Percentiles rank a stretch among this genome's conserved stretches.
phyloP scores from a whole-genome alignment of 2,329 filamentous ascomycete species.

The Paramyrothecium sp. region DNA sequence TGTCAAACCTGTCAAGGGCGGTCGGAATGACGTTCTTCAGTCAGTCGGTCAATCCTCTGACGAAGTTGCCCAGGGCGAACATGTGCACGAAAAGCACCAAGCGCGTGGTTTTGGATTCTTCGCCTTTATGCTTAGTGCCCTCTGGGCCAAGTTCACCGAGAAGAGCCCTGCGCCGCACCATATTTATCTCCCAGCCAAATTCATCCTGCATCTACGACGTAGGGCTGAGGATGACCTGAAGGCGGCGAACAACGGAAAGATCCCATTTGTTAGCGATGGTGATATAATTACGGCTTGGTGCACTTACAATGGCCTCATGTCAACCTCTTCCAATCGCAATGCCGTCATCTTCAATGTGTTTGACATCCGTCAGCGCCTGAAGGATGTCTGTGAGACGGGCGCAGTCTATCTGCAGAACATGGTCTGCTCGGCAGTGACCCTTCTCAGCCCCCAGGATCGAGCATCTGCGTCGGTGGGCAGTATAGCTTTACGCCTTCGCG shows the following conservation, averaged over 20 bases:
- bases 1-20: neutral
- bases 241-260: neutral
- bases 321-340: neutral
- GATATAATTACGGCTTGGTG: neutral
- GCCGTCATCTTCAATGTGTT: neutral
- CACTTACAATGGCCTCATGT: neutral
- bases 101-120: neutral
- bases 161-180: neutral
- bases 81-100: neutral
- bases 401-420: neutral
- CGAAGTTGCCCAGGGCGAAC: neutral
- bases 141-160: neutral
- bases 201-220: neutral
- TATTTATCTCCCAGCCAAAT: neutral
- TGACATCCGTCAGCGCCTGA: neutral
- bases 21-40: neutral
- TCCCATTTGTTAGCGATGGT: neutral
- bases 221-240: neutral
- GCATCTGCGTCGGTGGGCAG: neutral
- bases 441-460: neutral
- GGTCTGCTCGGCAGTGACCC: neutral
- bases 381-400: neutral
- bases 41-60: neutral
- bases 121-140: neutral
- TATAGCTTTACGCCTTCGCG: neutral